Conservation (phyloP, 2,329 filamentous ascomycete genomes). For the Alternaria alternata region DNA sequence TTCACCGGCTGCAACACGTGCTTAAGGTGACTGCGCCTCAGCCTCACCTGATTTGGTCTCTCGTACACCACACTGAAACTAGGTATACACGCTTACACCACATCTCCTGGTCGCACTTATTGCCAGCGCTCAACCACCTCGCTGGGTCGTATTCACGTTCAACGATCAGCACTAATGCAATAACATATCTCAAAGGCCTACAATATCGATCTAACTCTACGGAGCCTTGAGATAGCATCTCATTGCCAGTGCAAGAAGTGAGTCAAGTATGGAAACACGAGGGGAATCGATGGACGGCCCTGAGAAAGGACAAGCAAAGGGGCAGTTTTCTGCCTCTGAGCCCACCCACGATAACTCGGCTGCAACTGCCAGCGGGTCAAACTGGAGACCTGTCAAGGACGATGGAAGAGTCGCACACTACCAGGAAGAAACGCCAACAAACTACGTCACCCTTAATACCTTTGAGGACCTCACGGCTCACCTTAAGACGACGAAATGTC, state of each 20-base stretch:
- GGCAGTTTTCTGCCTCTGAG: neutral
- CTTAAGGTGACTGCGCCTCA: neutral
- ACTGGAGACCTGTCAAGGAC: neutral
- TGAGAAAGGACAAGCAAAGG: neutral
- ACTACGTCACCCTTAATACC: slow-evolving; percentile 4
- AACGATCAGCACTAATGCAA: neutral
- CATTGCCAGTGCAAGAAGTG: neutral
- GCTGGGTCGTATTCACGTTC: neutral
- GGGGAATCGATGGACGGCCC: neutral
- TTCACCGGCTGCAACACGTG: neutral
- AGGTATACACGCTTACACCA: neutral
- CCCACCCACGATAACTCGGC: neutral
- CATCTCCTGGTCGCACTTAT: neutral
- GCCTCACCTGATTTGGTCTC: neutral
- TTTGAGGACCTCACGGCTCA: slow-evolving; percentile 23
- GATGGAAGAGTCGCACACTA: neutral
- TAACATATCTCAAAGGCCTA: neutral
- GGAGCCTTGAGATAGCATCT: neutral
- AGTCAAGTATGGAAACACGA: neutral
- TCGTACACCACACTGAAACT: neutral
- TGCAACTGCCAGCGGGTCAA: neutral
- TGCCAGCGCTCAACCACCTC: neutral
- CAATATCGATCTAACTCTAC: neutral
- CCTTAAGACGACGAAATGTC: slow-evolving; percentile 21
- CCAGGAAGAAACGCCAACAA: slow-evolving; percentile 5